Evolutionary conservation across 1,139 yeast species (phyloP).

Genomic region (Wickerhamiella pararugosa): DNA sequence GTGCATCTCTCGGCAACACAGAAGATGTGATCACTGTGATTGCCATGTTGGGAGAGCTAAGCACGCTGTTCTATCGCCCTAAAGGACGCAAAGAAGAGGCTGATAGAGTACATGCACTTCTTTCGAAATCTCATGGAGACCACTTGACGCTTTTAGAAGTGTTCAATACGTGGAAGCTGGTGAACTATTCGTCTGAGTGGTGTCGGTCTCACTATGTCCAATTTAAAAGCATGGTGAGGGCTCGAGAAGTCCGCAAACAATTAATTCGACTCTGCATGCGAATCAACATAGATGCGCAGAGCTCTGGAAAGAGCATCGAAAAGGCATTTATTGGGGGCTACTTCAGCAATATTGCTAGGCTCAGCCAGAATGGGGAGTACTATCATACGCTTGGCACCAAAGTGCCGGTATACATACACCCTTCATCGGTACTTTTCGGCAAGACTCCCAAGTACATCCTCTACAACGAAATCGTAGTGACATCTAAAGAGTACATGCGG

Average conservation of each 20-base stretch:
- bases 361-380: conserved; percentile 58
- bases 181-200: conserved; percentile 66
- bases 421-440: conserved; percentile 52
- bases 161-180: conserved; percentile 62
- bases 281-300: conserved; percentile 33
- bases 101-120: conserved; percentile 43
- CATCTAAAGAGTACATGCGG: conserved; percentile 81
- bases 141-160: conserved; percentile 62
- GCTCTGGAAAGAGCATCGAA: conserved; percentile 29
- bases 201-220: conserved; percentile 77
- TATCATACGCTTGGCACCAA: conserved; percentile 47
- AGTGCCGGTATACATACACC: conserved; percentile 66
- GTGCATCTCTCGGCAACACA: conserved; percentile 44
- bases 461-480: conserved; percentile 73
- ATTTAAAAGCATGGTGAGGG: conserved; percentile 53
- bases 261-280: conserved; percentile 45
- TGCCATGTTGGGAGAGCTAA: conserved; percentile 73
- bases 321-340: conserved; percentile 68
- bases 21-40: conserved; percentile 55
- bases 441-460: conserved; percentile 51
- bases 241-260: conserved; percentile 60
- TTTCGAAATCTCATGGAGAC: conserved; percentile 52
- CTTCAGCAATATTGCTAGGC: conserved; percentile 61
- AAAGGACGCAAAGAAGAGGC: conserved; percentile 55
- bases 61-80: conserved; percentile 56